Evolutionary conservation across 2,329 filamentous ascomycete species (phyloP).

Genomic region (Pseudovirgaria hyperparasitica): DNA sequence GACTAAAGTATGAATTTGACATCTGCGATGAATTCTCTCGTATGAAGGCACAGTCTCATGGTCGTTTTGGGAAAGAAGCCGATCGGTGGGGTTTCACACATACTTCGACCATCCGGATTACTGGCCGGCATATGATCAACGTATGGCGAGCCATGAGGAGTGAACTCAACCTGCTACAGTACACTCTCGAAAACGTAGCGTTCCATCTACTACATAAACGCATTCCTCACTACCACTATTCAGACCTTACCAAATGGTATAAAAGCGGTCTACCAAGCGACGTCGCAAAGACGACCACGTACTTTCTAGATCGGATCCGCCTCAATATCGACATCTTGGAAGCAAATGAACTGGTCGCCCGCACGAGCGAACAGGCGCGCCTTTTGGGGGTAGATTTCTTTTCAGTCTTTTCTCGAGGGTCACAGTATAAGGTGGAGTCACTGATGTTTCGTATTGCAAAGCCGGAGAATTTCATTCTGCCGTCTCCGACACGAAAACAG

Average conservation of each 20-base stretch:
- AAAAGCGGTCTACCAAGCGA: constrained; percentile 53
- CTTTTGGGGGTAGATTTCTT: constrained; percentile 93
- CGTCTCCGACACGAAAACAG: constrained; percentile 83
- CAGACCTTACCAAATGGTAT: constrained; percentile 74
- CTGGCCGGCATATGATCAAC: constrained; percentile 90
- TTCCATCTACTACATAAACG: constrained; percentile 82
- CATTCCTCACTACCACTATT: constrained; percentile 76
- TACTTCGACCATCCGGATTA: constrained; percentile 84
- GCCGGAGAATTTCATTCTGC: constrained; percentile 81
- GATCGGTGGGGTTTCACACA: constrained; percentile 92
- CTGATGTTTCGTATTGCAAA: constrained; percentile 98
- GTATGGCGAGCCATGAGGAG: constrained; percentile 92
- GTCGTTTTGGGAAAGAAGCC: constrained; percentile 71
- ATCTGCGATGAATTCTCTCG: constrained; percentile 85
- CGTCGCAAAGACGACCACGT: constrained; percentile 60
- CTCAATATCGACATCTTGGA: constrained; percentile 87
- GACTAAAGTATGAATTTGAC: constrained; percentile 76
- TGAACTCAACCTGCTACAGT: constrained; percentile 85
- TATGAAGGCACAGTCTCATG: constrained; percentile 72
- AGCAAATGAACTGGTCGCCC: constrained; percentile 72
- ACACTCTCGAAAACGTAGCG: constrained; percentile 90
- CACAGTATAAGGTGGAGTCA: constrained; percentile 97
- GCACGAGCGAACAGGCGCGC: constrained; percentile 89
- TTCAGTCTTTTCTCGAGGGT: constrained; percentile 86
- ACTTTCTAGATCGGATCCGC: constrained; percentile 64